These are phyloP conservation scores for Xanthoconium stramineum DNA, from an alignment of 768 basidiomycete species.

Conservation along the genomic window DNA sequence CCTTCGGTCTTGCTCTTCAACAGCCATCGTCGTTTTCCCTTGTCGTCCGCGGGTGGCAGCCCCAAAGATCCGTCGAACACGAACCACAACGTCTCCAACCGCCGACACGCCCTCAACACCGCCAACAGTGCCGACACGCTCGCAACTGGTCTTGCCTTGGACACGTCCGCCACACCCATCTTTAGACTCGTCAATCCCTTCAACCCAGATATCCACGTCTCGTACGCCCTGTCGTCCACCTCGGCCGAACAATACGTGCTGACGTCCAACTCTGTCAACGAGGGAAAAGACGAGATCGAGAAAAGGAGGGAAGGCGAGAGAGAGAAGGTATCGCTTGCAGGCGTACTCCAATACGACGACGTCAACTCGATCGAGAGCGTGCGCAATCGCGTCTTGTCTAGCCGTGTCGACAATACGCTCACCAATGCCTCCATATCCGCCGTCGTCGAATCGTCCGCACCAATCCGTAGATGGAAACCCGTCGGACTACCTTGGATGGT, in stretches of 20 bases:
- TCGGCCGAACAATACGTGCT: slow-evolving; percentile 17
- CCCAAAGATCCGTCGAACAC: slow-evolving; percentile 20
- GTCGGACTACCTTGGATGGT: slow-evolving; percentile 17
- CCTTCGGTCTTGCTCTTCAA: not conserved
- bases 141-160: slow-evolving; percentile 16
- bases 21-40: not conserved
- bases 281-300: slow-evolving; percentile 15
- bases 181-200: slow-evolving; percentile 15
- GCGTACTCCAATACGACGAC: slow-evolving; percentile 27
- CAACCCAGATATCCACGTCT: slow-evolving; percentile 13
- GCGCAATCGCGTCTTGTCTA: slow-evolving; percentile 11
- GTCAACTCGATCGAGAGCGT: slow-evolving; percentile 22
- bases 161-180: slow-evolving; percentile 18
- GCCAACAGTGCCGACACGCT: slow-evolving; percentile 19
- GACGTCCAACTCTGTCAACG: slow-evolving; percentile 18
- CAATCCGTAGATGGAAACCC: slow-evolving; percentile 20
- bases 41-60: not conserved
- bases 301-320: slow-evolving; percentile 15
- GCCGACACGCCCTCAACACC: slow-evolving; percentile 19
- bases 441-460: slow-evolving; percentile 24
- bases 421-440: slow-evolving; percentile 16
- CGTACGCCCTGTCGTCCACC: slow-evolving; percentile 20
- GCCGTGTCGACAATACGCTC: slow-evolving; percentile 4
- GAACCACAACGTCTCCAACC: slow-evolving; percentile 18
- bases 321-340: slow-evolving; percentile 20